Percentiles rank a stretch among this genome's conserved stretches.
Evolutionary conservation across 306 rosid species (phyloP).

Genomic region (Canavalia ensiformis): DNA sequence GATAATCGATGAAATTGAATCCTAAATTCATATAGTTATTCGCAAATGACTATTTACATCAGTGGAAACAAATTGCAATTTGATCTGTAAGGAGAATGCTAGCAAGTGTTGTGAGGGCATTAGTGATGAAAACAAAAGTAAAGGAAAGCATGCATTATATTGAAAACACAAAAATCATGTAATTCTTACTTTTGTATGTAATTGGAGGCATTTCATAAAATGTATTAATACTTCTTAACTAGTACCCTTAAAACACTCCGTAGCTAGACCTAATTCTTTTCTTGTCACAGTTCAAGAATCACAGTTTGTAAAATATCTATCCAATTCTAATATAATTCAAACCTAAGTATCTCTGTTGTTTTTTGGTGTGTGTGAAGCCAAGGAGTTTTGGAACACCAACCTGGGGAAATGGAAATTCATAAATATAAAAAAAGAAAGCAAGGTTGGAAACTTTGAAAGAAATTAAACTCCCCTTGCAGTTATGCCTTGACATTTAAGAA

Average conservation of each 20-base stretch:
- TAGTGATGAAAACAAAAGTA: neutral
- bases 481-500: neutral
- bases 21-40: neutral
- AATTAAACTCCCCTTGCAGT: neutral
- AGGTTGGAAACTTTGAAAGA: neutral
- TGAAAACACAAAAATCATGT: neutral
- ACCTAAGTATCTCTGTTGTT: neutral
- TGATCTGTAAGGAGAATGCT: neutral
- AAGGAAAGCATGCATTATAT: neutral
- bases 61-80: neutral
- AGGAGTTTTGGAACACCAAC: neutral
- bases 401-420: neutral
- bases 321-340: neutral
- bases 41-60: neutral
- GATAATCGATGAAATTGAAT: neutral
- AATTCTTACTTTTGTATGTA: neutral
- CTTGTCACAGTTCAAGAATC: neutral
- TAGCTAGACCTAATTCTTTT: constrained; percentile 6
- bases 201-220: neutral
- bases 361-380: neutral
- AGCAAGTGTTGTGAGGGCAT: neutral
- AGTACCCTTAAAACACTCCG: neutral
- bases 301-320: neutral
- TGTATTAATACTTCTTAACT: neutral
- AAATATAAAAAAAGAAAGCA: neutral